Percentiles rank a stretch among this genome's conserved stretches.
These are phyloP conservation scores for Lentinus brumalis DNA, from an alignment of 768 basidiomycete species.

Conservation along the genomic window DNA sequence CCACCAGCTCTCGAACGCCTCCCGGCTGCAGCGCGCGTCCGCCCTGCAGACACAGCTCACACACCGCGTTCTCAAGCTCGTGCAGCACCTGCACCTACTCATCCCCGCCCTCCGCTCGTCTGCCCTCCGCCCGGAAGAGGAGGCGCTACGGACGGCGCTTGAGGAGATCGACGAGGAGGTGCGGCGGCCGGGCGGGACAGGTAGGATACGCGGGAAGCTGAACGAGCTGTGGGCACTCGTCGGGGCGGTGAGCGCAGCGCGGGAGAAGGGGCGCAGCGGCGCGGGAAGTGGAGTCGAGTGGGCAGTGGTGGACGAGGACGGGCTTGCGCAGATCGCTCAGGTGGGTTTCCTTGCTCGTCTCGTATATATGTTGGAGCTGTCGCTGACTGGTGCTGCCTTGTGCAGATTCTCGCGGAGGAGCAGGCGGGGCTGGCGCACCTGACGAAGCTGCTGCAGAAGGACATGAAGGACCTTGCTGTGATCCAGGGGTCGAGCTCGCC, in stretches of 20 bases:
- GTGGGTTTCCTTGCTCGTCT: slow-evolving; percentile 35
- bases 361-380: too few species aligned
- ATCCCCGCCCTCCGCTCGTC: slow-evolving; percentile 76
- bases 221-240: slow-evolving; percentile 88
- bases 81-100: slow-evolving; percentile 78
- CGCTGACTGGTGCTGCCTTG: not conserved
- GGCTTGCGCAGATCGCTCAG: slow-evolving; percentile 73
- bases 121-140: slow-evolving; percentile 79
- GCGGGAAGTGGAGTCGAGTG: slow-evolving; percentile 60
- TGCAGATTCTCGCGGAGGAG: slow-evolving; percentile 72
- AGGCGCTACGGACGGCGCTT: slow-evolving; percentile 65
- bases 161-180: slow-evolving; percentile 80
- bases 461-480: slow-evolving; percentile 64
- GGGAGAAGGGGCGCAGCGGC: slow-evolving; percentile 45
- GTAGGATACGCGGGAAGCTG: slow-evolving; percentile 68
- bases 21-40: slow-evolving; percentile 64
- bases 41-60: slow-evolving; percentile 68
- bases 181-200: slow-evolving; percentile 49
- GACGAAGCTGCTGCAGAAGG: slow-evolving; percentile 69
- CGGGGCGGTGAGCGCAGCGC: slow-evolving; percentile 64
- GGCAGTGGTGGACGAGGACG: slow-evolving; percentile 88
- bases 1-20: slow-evolving; percentile 66
- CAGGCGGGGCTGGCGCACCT: slow-evolving; percentile 81
- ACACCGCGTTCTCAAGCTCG: slow-evolving; percentile 67
- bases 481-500: slow-evolving; percentile 45